Base-by-base conservation (phyloP, 2,329 filamentous ascomycete genomes). In the Didymellaceae sp. region DNA sequence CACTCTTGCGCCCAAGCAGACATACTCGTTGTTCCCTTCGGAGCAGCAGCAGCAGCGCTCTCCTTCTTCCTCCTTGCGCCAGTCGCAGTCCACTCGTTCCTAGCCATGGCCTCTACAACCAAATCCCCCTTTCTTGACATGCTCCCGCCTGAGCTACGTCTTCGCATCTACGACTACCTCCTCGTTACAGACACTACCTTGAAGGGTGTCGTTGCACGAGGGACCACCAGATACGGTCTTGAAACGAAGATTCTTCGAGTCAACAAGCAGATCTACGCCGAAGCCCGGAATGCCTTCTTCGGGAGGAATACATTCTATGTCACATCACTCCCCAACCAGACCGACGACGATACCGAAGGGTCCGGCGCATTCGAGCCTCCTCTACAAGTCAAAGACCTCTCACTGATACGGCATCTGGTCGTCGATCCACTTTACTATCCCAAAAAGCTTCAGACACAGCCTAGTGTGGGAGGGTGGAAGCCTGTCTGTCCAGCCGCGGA, bases 211-310 rank as follows among this genome's bases (percentile, higher is more conserved):
- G 34, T 50, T 6, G 58, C 61, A 3, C 58, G 63, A 5, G 52
- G 52, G n/a, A 50, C 37, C 20, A 51, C 62, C 33, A 57, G 58
- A 46, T 73, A 72, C 55, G 55, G 59, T n/a, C 58, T 68, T 3
- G 63, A 70, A 22, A 70, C 74, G 5, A 57, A 58, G 25, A 68
- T 78, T 35, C 65, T 78, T 2, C 62, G 71, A 13, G 63, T 62
- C 17, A 75, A 68, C 58, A 71, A 68, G 39, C 68, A 72, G 24
- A 67, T 77, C 50, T 63, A 77, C 61, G 65, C 68, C 22, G 76
- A 78, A 63, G 74, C 75, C 1, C 66, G 69, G 20, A 62, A 62
- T 20, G 63, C 75, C 18, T 74, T 78, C 48, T 76, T 75, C 54
- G 66, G 66, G 47, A 73, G 72, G 48, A 78, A 78, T 54, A 66